Conservation (phyloP, 139 green algal species). For the Nannochloris sp. region DNA sequence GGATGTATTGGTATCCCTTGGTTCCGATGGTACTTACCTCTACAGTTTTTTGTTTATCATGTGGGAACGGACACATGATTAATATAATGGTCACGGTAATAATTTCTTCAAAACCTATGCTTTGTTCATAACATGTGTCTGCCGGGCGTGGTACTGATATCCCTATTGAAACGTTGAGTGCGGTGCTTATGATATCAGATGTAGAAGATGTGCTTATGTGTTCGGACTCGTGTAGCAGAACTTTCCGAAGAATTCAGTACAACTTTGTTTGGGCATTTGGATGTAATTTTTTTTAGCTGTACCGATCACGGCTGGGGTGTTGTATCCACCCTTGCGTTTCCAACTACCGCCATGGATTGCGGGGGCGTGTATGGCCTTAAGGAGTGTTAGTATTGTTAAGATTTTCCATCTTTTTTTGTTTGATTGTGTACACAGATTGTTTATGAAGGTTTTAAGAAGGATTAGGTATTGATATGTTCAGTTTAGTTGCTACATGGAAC, state of each 20-base stretch:
- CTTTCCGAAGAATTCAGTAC: constrained; percentile 71
- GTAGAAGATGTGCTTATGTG: constrained; percentile 85
- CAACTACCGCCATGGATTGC: constrained; percentile 92
- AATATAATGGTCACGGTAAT: constrained; percentile 22
- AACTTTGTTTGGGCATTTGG: constrained; percentile 94
- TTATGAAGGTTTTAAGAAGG: no score
- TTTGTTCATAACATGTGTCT: constrained; percentile 95
- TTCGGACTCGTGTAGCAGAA: constrained; percentile 75
- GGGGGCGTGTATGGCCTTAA: constrained; percentile 83
- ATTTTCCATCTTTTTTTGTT: no score
- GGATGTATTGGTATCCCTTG: constrained; percentile 95
- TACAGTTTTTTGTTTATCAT: constrained; percentile 75
- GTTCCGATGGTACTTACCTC: constrained; percentile 81
- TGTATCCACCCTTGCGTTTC: constrained; percentile 57
- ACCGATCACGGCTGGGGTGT: constrained; percentile 60
- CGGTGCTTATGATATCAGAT: constrained; percentile 87
- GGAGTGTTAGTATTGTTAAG: constrained; percentile 80
- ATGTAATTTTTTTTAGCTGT: constrained; percentile 93
- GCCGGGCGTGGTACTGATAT: constrained; percentile 33
- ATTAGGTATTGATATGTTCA: no score
- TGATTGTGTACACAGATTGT: no score
- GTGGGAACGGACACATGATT: neutral
- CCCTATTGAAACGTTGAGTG: constrained; percentile 78
- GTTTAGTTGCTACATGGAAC: no score
- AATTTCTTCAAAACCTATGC: constrained; percentile 92